Base-by-base conservation (phyloP, 2,329 filamentous ascomycete genomes). In the Botryosphaeria agaves region DNA sequence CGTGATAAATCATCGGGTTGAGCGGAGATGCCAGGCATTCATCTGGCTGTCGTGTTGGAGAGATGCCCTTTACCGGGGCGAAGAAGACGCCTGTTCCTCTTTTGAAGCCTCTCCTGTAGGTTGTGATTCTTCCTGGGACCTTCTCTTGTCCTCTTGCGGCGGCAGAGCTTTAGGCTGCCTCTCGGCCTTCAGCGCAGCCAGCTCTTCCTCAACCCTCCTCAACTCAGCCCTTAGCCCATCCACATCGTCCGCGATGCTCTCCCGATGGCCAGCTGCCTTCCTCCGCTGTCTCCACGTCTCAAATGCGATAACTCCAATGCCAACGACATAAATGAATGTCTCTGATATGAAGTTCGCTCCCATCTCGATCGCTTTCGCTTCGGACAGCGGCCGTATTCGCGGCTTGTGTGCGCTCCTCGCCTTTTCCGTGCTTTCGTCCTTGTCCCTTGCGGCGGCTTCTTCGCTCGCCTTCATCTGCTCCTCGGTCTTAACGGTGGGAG, bases 281-380 rank as follows among this genome's bases (percentile, higher is more conserved):
- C 66, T 58, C 31, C 70, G 57, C 18, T 67, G 66, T 32, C 72
- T 55, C 61, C 63, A 70, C 14, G 65, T 63, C 43, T 79, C 73
- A 31, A 69, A 69, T 0, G 77, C 47, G 26, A 79, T 70, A 35
- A 77, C 49, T 0, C 65, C 56, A 5, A 69, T 71, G 1, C 69
- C 74, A 8, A 78, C 74, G 3, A 62, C 41, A 40, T 78, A 77
- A 23, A 79, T 59, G 44, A 79, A 79, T 0, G 67, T 53, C 43
- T 79, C 73, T 18, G 69, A 70, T 29, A 75, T 73, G 42, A 79
- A 78, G 37, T 73, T 77, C 3, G 73, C 74, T 3, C 73, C 74
- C 21, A 67, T 65, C 44, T 79, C 73, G 32, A 79, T 77, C 0
- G 73, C 73, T 41, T 76, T 75, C 8, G 67, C 62, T 45, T 79